Evolutionary conservation across 140 eudicot species (phyloP).

Genomic region (Flaveria floridana): DNA sequence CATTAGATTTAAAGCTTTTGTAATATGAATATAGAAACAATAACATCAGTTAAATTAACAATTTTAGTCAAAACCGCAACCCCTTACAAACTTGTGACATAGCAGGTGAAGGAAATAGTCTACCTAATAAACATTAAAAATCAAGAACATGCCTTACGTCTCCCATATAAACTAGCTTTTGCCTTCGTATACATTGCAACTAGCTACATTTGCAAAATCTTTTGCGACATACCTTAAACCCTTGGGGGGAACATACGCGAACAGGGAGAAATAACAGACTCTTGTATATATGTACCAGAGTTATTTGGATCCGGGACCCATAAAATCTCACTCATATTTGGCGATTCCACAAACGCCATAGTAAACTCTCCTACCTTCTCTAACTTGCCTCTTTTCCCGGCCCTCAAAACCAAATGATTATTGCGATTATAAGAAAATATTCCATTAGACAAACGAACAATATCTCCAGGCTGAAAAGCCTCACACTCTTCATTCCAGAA

Average conservation of each 20-base stretch:
- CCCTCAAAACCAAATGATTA: constrained; percentile 55
- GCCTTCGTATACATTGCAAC: neutral
- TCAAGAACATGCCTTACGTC: neutral
- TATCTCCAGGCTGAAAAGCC: constrained; percentile 69
- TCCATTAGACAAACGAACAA: constrained; percentile 51
- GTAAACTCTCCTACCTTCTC: constrained; percentile 85
- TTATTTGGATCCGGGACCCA: constrained; percentile 62
- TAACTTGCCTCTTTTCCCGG: constrained; percentile 69
- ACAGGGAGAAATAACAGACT: constrained; percentile 47
- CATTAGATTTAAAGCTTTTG: constrained; percentile 5
- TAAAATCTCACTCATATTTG: constrained; percentile 77
- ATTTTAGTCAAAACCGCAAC: neutral
- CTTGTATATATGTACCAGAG: constrained; percentile 47
- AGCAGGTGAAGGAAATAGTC: neutral
- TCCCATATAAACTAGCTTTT: neutral
- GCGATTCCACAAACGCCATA: constrained; percentile 65
- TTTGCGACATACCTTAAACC: constrained; percentile 13
- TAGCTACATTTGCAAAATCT: neutral
- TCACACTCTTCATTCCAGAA: constrained; percentile 86
- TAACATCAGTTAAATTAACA: neutral
- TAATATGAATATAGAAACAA: neutral
- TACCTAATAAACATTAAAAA: neutral
- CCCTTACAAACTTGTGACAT: neutral
- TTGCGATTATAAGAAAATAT: constrained; percentile 65
- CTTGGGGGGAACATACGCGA: constrained; percentile 53